A percentile compares a stretch with the other conserved stretches of the same genome.
Conservation (phyloP, 495 filamentous ascomycete species). For the Tuber umbilicatum region DNA sequence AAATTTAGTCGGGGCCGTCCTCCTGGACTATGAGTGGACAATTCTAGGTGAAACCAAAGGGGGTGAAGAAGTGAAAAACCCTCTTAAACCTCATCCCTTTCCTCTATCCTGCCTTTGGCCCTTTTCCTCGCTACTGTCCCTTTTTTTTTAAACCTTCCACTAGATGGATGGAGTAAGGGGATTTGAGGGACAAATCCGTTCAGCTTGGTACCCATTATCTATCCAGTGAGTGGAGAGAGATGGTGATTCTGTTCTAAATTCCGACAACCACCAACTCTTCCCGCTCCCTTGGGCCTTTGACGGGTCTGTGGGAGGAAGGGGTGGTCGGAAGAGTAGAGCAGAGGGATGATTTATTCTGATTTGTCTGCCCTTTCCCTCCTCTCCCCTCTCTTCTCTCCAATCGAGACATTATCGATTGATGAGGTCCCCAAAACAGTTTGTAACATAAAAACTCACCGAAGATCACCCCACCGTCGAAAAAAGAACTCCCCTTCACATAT, state of each 20-base stretch:
- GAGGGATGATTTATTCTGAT: slow-evolving; percentile 21
- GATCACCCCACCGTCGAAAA: slow-evolving; percentile 20
- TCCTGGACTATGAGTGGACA: background rate
- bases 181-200: slow-evolving; percentile 22
- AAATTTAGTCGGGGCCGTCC: background rate
- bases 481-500: background rate
- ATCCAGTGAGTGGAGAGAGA: background rate
- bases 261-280: slow-evolving; percentile 10
- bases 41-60: background rate
- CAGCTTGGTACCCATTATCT: background rate
- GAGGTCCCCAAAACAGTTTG: slow-evolving; percentile 6
- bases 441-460: slow-evolving; percentile 9
- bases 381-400: slow-evolving; percentile 3
- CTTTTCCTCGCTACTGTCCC: background rate
- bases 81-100: background rate
- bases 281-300: slow-evolving; percentile 10
- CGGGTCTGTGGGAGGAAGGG: slow-evolving; percentile 24
- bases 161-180: background rate
- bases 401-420: slow-evolving; percentile 23
- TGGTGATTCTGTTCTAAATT: slow-evolving; percentile 16
- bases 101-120: background rate
- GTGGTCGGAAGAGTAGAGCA: background rate
- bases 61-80: background rate
- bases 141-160: background rate
- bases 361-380: background rate